These are phyloP conservation scores for Rhododendron ferrugineum DNA, from an alignment of 148 eudicot genomes.

Conservation along the genomic window DNA sequence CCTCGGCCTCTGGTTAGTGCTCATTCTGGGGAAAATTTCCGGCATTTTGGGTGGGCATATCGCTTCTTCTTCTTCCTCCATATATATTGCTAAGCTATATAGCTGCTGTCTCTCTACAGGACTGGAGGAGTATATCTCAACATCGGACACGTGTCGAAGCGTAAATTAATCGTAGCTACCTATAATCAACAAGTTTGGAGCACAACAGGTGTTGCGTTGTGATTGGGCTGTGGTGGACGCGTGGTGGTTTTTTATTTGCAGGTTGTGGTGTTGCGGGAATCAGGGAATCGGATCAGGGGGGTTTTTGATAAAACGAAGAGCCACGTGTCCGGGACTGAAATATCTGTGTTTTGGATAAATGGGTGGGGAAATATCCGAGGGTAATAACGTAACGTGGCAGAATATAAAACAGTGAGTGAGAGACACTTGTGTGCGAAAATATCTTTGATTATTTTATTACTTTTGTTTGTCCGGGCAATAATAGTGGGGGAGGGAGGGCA, in stretches of 20 bases:
- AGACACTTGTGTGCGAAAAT: neutral
- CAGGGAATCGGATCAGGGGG: neutral
- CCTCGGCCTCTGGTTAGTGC: conserved; percentile 9
- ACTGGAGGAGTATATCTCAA: neutral
- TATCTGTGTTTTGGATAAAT: neutral
- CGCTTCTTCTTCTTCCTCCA: neutral
- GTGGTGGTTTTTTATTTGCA: neutral
- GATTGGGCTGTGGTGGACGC: neutral
- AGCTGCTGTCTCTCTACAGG: neutral
- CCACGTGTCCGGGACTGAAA: conserved; percentile 9
- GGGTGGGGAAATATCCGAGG: conserved; percentile 5
- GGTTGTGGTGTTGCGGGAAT: neutral
- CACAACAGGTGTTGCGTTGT: neutral
- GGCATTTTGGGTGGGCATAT: neutral
- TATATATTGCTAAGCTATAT: neutral
- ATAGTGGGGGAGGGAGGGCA: neutral
- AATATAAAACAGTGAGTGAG: neutral
- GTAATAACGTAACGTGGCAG: neutral
- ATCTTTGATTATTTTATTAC: neutral
- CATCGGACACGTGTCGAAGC: neutral
- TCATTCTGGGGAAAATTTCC: conserved; percentile 1
- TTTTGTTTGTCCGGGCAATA: neutral
- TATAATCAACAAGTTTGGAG: neutral
- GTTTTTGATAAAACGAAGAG: neutral
- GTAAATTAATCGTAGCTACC: neutral